Evolutionary conservation across 805 yeast genomes (phyloP), one percentile per base, ranked within the genome.

Genomic region (Phaffomyces opuntiae): DNA sequence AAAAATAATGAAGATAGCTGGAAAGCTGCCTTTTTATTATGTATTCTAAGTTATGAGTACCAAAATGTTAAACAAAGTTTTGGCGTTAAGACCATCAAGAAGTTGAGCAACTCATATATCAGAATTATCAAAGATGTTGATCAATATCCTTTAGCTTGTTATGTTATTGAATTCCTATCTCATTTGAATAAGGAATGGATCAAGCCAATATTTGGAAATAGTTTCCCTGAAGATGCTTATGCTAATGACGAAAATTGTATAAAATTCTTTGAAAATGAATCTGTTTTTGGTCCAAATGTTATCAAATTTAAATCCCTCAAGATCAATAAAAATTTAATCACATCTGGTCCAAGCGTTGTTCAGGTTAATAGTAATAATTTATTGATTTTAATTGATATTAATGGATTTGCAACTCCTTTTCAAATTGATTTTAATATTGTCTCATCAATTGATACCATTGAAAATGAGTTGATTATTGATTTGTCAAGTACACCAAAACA

Each of bases 1-100:
- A n/a, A 40, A 5, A 31, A 26, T 9, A 44, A 45, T 36, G 25
- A 41, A 7, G 50, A 52, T 31, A 56, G 59, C 26, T 59, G 63
- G 63, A 59, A 57, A 44, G 62, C 59, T 4, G 49, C 55, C 1
- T 57, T 59, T 31, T 37, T 57, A 11, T 40, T 59, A 36, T 57
- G 59, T 34, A 53, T 53, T 11, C 45, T 59, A 40, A 45, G 55
- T n/a, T 55, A 53, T 38, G 60, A 59, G 36, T 59, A 56, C 36
- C 9, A 48, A 7, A 19, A 46, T 24, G 39, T 48, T 8, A 48
- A 42, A 16, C 16, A 26, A 2, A 19, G 24, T 6, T 36, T 43
- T 14, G 24, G 29, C 1, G 33, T 19, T 16, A 6, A 26, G 25
- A 11, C 17, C 38, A 7, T 13, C 38, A 9, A 37, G 29, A 33